Evolutionary conservation across 306 rosid species (phyloP).

Genomic region (Castanea sativa): DNA sequence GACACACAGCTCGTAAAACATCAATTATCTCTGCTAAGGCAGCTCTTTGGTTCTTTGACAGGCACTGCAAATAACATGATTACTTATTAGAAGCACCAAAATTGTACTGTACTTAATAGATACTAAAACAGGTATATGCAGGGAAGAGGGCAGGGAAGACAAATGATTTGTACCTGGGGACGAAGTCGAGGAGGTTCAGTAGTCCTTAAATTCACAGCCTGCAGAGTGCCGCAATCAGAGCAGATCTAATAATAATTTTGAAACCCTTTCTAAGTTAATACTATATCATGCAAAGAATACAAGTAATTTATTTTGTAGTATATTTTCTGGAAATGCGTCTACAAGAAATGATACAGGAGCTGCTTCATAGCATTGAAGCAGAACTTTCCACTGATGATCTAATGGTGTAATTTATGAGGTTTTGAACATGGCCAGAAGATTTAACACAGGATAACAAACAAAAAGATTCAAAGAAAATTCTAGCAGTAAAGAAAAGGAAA

Average conservation of each 20-base stretch:
- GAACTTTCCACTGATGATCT: not conserved
- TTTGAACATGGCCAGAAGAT: not conserved
- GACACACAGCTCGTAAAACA: slow-evolving; percentile 77
- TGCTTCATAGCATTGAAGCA: not conserved
- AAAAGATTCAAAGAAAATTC: not conserved
- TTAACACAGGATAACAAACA: not conserved
- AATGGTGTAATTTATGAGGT: not conserved
- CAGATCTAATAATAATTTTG: not conserved
- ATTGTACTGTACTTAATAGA: not conserved
- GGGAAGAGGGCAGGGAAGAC: not conserved
- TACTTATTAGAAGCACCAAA: slow-evolving; percentile 25
- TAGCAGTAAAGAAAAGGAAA: not conserved
- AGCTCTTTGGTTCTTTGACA: slow-evolving; percentile 55
- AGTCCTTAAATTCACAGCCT: slow-evolving; percentile 70
- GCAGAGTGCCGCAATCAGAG: slow-evolving; percentile 30
- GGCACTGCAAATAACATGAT: slow-evolving; percentile 44
- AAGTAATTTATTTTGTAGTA: not conserved
- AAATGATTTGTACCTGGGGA: slow-evolving; percentile 49
- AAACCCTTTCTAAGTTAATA: not conserved
- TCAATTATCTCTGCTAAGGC: slow-evolving; percentile 71
- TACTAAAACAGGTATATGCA: not conserved
- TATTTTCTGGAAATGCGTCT: not conserved
- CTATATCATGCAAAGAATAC: not conserved
- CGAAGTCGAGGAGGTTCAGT: slow-evolving; percentile 44
- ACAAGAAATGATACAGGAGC: not conserved